Base-by-base conservation (phyloP, 1,139 yeast genomes). In the Geotrichum carabidarum region DNA sequence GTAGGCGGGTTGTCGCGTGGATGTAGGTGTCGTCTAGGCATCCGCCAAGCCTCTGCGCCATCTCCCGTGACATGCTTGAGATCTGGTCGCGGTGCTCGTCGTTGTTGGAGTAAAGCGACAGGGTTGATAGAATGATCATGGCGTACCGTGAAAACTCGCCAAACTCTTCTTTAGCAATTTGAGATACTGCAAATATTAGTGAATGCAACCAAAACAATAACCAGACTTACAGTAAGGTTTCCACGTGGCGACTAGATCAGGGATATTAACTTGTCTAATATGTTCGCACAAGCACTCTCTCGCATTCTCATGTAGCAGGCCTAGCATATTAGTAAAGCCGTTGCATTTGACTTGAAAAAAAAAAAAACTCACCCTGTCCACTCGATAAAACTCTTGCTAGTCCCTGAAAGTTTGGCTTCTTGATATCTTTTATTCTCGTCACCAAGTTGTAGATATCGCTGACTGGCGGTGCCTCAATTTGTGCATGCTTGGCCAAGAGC, bases 201-300 rank as follows among this genome's bases (percentile, higher is more conserved):
- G 14, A 35, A 8, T 17, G 12, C 22, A 8, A 27, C 4, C 22
- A 3, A 46, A 32, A 12, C 1, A n/a, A 15, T 9, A 14, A 18
- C n/a, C 2, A n/a, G 9, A 48, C 44, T 37, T 22, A 48, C 44
- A 40, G 31, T 36, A 53, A 11, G 56, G 52, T 17, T 35, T 48
- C 56, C 56, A 53, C 2, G 14, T 48, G 9, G 15, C 11, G 9
- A 48, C 40, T 7, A 53, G 37, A 7, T 38, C 8, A 3, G 18
- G 27, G 15, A 53, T 17, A 32, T 53, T 47, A 8, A 34, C 45
- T 36, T 35, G 44, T 18, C 41, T 46, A 4, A 62, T 42, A 27
- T 58, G 44, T 51, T 59, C 62, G n/a, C 48, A 52, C 31, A 62
- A 44, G 37, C 60, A 50, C 22, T 18, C 37, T 7, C 55, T 48